A percentile compares a stretch with the other conserved stretches of the same genome.
These are phyloP conservation scores for Termitomyces sp. DNA, from an alignment of 768 basidiomycete species.

Conservation along the genomic window DNA sequence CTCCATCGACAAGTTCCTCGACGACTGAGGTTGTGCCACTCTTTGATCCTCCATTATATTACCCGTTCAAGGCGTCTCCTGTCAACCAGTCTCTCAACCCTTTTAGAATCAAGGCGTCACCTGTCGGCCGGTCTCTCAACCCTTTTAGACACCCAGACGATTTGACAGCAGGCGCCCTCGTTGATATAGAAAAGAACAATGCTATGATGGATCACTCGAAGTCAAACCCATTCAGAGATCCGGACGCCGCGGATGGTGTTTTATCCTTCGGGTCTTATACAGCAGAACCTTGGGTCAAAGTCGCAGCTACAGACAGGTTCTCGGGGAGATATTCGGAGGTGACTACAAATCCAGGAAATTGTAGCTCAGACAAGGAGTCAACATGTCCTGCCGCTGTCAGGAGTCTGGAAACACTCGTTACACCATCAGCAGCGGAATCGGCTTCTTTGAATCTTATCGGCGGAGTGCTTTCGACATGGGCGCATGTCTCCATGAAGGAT, in stretches of 20 bases:
- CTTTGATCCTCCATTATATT: too few relatives aligned
- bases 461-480: background rate
- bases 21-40: background rate
- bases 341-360: too few relatives aligned
- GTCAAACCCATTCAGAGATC: background rate
- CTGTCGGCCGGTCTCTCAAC: background rate
- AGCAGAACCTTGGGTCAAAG: background rate
- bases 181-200: background rate
- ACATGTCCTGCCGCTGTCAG: too few relatives aligned
- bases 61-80: too few relatives aligned
- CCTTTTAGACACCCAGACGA: background rate
- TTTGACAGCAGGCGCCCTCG: background rate
- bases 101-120: background rate
- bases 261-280: background rate
- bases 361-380: background rate
- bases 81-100: too few relatives aligned
- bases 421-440: background rate
- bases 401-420: background rate
- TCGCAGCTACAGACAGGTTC: background rate
- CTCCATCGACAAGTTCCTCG: background rate
- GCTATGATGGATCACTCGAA: background rate
- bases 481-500: background rate
- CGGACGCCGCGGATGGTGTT: background rate
- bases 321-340: too few relatives aligned
- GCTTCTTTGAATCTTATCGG: background rate